Conservation (phyloP, 495 filamentous ascomycete species). For the Pyrenopolyporus hunteri region DNA sequence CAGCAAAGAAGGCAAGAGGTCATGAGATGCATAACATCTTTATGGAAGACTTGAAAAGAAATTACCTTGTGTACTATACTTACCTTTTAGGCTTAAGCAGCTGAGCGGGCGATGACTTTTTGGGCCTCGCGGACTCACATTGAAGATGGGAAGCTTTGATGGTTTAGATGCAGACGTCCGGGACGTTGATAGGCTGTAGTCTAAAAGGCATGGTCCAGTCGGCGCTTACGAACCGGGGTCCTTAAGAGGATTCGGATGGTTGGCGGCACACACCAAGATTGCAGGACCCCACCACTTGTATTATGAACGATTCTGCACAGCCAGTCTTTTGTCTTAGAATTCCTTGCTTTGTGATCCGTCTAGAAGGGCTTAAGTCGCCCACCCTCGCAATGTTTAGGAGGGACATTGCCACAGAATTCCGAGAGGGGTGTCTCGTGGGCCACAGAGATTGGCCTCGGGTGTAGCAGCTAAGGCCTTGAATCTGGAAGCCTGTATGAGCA, state of each 20-base stretch:
- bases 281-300: slow-evolving; percentile 52
- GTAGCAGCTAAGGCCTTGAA: slow-evolving; percentile 38
- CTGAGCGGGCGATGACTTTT: slow-evolving; percentile 39
- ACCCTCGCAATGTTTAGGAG: slow-evolving; percentile 35
- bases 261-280: slow-evolving; percentile 53
- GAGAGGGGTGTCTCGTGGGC: slow-evolving; percentile 55
- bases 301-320: slow-evolving; percentile 50
- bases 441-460: slow-evolving; percentile 48
- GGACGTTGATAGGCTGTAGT: slow-evolving; percentile 54
- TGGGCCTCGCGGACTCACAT: slow-evolving; percentile 35
- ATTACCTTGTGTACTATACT: slow-evolving; percentile 34
- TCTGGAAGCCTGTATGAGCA: slow-evolving; percentile 34
- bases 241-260: slow-evolving; percentile 52
- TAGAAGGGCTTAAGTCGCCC: slow-evolving; percentile 40
- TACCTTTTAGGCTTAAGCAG: slow-evolving; percentile 43
- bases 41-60: slow-evolving; percentile 33
- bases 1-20: slow-evolving; percentile 41
- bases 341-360: slow-evolving; percentile 49
- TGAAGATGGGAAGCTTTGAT: slow-evolving; percentile 36
- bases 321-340: slow-evolving; percentile 56
- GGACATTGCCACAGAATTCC: slow-evolving; percentile 50
- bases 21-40: slow-evolving; percentile 35
- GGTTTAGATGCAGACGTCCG: slow-evolving; percentile 39
- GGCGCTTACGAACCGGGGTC: slow-evolving; percentile 58
- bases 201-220: slow-evolving; percentile 52